phyloP scores from a whole-genome alignment of 768 basidiomycete species.

The Boletus tomentosulus region DNA sequence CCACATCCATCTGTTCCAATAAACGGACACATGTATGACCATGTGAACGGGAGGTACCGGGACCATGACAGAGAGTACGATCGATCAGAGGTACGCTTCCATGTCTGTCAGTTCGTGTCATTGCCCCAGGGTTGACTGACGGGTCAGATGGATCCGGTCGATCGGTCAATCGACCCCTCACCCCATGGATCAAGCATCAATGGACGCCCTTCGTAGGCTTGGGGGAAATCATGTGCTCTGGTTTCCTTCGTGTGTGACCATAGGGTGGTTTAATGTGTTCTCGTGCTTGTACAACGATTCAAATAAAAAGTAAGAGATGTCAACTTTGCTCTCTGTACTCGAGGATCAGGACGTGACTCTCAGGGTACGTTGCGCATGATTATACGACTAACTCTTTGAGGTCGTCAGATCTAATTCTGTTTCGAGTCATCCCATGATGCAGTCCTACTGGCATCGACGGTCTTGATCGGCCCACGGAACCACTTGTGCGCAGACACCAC shows the following conservation, averaged over 20 bases:
- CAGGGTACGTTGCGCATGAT: neutral
- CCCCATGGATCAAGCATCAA: slow-evolving; percentile 21
- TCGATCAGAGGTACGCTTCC: slow-evolving; percentile 12
- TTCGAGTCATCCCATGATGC: slow-evolving; percentile 12
- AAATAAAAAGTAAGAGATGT: neutral
- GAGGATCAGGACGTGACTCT: neutral
- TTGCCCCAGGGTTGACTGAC: neutral
- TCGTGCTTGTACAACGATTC: slow-evolving; percentile 1
- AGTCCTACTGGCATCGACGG: slow-evolving; percentile 29
- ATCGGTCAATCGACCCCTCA: slow-evolving; percentile 18
- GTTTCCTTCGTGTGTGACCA: neutral
- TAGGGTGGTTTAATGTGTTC: neutral
- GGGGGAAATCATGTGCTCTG: neutral
- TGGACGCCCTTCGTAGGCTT: slow-evolving; percentile 20
- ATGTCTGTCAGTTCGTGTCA: neutral
- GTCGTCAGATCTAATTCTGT: neutral
- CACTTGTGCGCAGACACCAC: slow-evolving; percentile 62
- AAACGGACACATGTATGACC: slow-evolving; percentile 25
- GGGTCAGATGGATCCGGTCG: slow-evolving; percentile 11
- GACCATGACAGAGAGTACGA: slow-evolving; percentile 26
- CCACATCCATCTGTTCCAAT: slow-evolving; percentile 10
- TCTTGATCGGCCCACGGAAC: slow-evolving; percentile 65
- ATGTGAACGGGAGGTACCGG: slow-evolving; percentile 26
- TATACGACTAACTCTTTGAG: neutral
- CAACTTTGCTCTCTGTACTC: neutral